These are phyloP conservation scores for Daldinia caldariorum DNA, from an alignment of 495 filamentous ascomycete genomes.

Conservation along the genomic window DNA sequence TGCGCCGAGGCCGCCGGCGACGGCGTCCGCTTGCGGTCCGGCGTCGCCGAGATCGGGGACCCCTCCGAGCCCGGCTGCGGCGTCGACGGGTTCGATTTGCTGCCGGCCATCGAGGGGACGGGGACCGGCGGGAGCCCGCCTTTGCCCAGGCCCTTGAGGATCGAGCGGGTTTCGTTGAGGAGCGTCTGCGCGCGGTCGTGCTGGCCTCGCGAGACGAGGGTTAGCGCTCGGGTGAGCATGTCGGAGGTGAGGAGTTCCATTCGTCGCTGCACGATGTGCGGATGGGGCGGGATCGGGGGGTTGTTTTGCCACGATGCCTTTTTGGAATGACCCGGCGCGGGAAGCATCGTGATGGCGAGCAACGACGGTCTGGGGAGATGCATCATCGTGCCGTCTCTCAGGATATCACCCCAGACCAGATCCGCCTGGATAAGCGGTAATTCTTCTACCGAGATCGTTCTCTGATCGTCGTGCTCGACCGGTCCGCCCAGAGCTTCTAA, in stretches of 20 bases:
- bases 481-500: conserved; percentile 95
- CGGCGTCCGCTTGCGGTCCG: conserved; percentile 60
- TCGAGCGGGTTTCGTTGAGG: conserved; percentile 90
- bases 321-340: conserved; percentile 70
- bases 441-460: conserved; percentile 89
- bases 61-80: conserved; percentile 58
- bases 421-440: conserved; percentile 96
- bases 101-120: conserved; percentile 51
- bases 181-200: conserved; percentile 93
- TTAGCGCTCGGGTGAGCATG: conserved; percentile 94
- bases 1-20: conserved; percentile 61
- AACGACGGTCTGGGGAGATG: conserved; percentile 90
- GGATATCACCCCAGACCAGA: conserved; percentile 90
- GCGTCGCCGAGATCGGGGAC: conserved; percentile 57
- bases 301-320: conserved; percentile 69
- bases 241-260: conserved; percentile 99
- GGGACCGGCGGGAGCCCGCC: conserved; percentile 94
- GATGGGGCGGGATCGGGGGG: conserved; percentile 94
- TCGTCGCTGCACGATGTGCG: conserved; percentile 91
- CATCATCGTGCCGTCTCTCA: conserved; percentile 87
- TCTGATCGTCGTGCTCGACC: conserved; percentile 85
- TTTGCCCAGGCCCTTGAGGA: conserved; percentile 94
- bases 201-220: conserved; percentile 88
- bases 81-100: conserved; percentile 60
- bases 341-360: conserved; percentile 99